phyloP scores from a whole-genome alignment of 2,329 filamentous ascomycete genomes.

The Colletotrichum sp. region DNA sequence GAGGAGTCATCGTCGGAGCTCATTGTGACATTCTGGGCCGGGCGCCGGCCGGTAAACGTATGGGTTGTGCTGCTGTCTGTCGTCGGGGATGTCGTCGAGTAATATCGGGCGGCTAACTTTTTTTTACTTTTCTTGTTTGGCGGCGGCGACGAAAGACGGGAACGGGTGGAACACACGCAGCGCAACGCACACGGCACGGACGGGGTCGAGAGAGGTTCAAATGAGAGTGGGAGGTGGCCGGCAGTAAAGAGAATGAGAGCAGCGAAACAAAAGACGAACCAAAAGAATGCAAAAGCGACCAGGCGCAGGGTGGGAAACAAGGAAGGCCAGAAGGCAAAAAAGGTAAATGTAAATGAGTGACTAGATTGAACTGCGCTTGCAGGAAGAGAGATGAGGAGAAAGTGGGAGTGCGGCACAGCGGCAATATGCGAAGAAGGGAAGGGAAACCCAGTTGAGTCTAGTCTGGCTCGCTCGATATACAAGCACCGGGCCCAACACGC shows the following conservation, averaged over 20 bases:
- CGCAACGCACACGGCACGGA: background rate
- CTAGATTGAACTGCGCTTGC: background rate
- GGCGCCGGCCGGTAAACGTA: background rate
- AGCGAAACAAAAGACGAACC: constrained; percentile 17
- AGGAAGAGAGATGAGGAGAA: constrained; percentile 13
- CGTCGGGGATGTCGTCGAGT: background rate
- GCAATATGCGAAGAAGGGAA: constrained; percentile 1
- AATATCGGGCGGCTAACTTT: background rate
- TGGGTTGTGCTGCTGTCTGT: background rate
- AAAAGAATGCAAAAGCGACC: constrained; percentile 12
- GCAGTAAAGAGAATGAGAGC: background rate
- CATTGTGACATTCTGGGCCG: constrained; percentile 17
- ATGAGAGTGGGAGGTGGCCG: background rate
- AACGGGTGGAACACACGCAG: background rate
- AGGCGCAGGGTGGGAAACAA: constrained; percentile 2
- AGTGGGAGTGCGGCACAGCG: constrained; percentile 9
- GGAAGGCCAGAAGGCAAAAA: constrained; percentile 1
- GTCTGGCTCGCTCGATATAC: background rate
- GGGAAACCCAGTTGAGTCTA: background rate
- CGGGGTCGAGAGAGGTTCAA: background rate
- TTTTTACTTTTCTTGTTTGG: background rate
- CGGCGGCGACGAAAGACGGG: background rate
- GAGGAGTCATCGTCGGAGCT: constrained; percentile 23
- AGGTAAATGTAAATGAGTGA: constrained; percentile 5
- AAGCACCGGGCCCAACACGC: background rate